Base-by-base conservation (phyloP, 495 filamentous ascomycete species). In the Penicillium cinerascens region DNA sequence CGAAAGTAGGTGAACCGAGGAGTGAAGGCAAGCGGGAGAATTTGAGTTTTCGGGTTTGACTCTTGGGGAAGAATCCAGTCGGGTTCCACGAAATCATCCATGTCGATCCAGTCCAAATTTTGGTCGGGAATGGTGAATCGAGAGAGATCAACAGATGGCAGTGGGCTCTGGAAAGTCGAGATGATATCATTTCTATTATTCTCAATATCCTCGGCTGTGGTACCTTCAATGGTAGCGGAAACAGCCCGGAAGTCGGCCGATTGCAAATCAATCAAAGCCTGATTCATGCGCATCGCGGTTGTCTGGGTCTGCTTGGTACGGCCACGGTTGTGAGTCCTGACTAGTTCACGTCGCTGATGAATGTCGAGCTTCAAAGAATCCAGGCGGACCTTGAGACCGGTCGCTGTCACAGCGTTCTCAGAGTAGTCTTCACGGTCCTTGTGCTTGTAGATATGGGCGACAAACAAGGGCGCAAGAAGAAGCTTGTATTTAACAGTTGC, bases 71-170 rank as follows among this genome's bases (percentile, higher is more conserved):
- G 73, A 51, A 96, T 88, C 91, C 92, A 97, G 64, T 96, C 93
- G 9, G 97, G 77, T 67, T 98, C 93, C 22, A 97, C 90, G 72
- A 97, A 97, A 65, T 98, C 93, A 69, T 98, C 93, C 91, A 97
- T 97, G 65, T 98, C 93, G 61, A 97, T 87, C 93, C 93, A 98
- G 47, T 83, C 86, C 58, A 89, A 82, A 66, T 98, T 93, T 35
- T 92, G 89, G 63, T 98, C 93, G 0, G 91, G 91, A 50, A 98
- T 96, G 0, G 84, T 91, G 65, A 97, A 97, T 25, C 87, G 83
- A 16, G 92, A 95, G 40, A 96, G 76, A 69, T 97, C 91, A 6
- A 79, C 81, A 8, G 71, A 66, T 3, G 73, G 56, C 23, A 71
- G 63, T 20, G 78, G 74, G 40, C 82, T 74, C 51, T 84, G 78